These are phyloP conservation scores for Backusella circina DNA, from an alignment of 192 early-diverging fungal species.

Conservation along the genomic window DNA sequence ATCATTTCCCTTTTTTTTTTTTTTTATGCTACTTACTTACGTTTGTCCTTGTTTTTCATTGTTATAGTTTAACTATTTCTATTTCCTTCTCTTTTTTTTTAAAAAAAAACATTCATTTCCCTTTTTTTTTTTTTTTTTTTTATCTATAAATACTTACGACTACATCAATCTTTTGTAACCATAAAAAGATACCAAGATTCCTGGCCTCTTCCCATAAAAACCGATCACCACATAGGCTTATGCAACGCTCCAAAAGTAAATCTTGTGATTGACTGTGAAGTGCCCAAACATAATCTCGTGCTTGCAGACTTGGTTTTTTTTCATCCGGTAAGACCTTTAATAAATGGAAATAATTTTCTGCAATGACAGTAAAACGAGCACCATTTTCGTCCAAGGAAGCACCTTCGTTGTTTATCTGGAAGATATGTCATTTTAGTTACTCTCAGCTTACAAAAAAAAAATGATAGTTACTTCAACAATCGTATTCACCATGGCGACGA, in stretches of 20 bases:
- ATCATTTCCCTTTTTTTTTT: no score
- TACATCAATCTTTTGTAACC: constrained; percentile 74
- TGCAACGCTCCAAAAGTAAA: constrained; percentile 58
- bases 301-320: constrained; percentile 46
- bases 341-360: constrained; percentile 64
- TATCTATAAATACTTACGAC: constrained; percentile 47
- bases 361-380: constrained; percentile 70
- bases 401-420: constrained; percentile 69
- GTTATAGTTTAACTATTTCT: no score
- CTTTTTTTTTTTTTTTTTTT: no score
- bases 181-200: constrained; percentile 79
- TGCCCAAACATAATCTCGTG: constrained; percentile 81
- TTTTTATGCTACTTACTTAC: no score
- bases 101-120: no score
- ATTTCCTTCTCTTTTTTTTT: no score
- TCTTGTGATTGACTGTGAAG: constrained; percentile 90
- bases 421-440: constrained; percentile 10
- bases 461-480: constrained; percentile 48
- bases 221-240: constrained; percentile 49
- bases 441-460: not conserved
- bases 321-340: constrained; percentile 49
- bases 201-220: constrained; percentile 81
- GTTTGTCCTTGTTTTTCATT: no score
- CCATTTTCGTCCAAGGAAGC: constrained; percentile 84
- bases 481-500: constrained; percentile 78